A percentile compares a stretch with the other conserved stretches of the same genome.
These are phyloP conservation scores for Neurospora sp. DNA, from an alignment of 2,329 filamentous ascomycete species.

Conservation along the genomic window DNA sequence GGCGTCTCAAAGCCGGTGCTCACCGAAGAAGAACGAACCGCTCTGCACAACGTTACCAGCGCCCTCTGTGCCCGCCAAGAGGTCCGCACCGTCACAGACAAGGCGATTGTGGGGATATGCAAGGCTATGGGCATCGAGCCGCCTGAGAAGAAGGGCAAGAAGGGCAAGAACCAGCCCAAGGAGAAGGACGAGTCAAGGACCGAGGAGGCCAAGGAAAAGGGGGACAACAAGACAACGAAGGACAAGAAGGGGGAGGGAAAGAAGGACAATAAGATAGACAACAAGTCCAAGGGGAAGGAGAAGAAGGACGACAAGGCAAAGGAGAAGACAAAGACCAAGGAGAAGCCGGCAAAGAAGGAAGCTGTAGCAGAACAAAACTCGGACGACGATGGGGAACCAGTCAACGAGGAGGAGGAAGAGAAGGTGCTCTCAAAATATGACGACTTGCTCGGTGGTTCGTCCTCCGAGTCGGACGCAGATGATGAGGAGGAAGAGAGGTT, in stretches of 20 bases:
- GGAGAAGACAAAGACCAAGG: slow-evolving; percentile 12
- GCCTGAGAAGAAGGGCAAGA: slow-evolving; percentile 33
- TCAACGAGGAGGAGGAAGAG: slow-evolving; percentile 8
- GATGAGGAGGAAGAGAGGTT: slow-evolving; percentile 5
- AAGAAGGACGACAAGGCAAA: slow-evolving; percentile 5
- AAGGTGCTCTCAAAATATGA: slow-evolving; percentile 14
- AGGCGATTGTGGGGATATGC: slow-evolving; percentile 41
- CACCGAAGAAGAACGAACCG: slow-evolving; percentile 39
- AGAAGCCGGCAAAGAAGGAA: neutral
- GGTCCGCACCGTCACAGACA: slow-evolving; percentile 39
- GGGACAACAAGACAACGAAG: slow-evolving; percentile 24
- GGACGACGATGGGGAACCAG: slow-evolving; percentile 8
- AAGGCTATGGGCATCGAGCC: slow-evolving; percentile 36
- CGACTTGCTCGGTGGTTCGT: slow-evolving; percentile 15
- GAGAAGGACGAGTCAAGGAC: slow-evolving; percentile 9
- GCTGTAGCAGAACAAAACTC: neutral
- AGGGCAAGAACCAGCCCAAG: slow-evolving; percentile 22
- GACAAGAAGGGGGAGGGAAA: slow-evolving; percentile 23
- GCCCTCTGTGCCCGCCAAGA: slow-evolving; percentile 42
- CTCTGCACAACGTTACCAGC: slow-evolving; percentile 51
- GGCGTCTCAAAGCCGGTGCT: slow-evolving; percentile 41
- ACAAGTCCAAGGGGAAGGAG: slow-evolving; percentile 8
- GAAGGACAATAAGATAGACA: slow-evolving; percentile 12
- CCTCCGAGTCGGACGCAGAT: slow-evolving; percentile 19
- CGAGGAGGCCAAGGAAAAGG: slow-evolving; percentile 22